Base-by-base conservation (phyloP, 345 rosid genomes). In the Corchorus olitorius region DNA sequence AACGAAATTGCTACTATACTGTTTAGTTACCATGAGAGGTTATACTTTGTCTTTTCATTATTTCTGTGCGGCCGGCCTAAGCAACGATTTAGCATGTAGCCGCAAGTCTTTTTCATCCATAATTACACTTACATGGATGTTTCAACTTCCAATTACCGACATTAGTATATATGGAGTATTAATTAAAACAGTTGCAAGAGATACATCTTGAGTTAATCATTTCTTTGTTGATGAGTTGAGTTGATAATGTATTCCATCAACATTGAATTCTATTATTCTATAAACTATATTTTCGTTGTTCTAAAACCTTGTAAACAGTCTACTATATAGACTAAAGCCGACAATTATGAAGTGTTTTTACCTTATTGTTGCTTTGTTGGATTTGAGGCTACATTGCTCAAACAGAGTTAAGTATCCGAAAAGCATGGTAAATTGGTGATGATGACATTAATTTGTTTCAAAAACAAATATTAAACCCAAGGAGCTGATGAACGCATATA, bases 351-450 rank as follows among this genome's bases (percentile, higher is more conserved):
- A 52, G 55, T 52, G 55, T 15, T 52, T 27, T 52, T 52, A 52
- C 55, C 60, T 19, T n/a, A 4, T 20, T 55, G 1, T 6, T 55
- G 60, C 60, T 8, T n/a, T n/a, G n/a, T n/a, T 55, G 27, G 27
- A n/a, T 55, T 55, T n/a, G 27, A 55, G 60, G 60, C 60, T 55
- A n/a, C 27, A n/a, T n/a, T 55, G 60, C 59, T 54, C 22, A 54
- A 22, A 5, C 48, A 45, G 2, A 45, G 48, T 45, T 45, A 1
- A 45, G 5, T 52, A 4, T 0, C 19, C 55, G 7, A 52, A 52
- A 52, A 52, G 55, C n/a, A 52, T 52, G n/a, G 19, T 5, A 15
- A 50, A 17, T n/a, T n/a, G 27, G 1, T 27, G 27, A 27, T 27
- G 27, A 27, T n/a, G 27, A 27, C 27, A 27, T 27, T 27, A 27